A percentile compares a stretch with the other conserved stretches of the same genome.
These are phyloP conservation scores for Aspergillus texensis DNA, from an alignment of 2,329 filamentous ascomycete species.

Conservation along the genomic window DNA sequence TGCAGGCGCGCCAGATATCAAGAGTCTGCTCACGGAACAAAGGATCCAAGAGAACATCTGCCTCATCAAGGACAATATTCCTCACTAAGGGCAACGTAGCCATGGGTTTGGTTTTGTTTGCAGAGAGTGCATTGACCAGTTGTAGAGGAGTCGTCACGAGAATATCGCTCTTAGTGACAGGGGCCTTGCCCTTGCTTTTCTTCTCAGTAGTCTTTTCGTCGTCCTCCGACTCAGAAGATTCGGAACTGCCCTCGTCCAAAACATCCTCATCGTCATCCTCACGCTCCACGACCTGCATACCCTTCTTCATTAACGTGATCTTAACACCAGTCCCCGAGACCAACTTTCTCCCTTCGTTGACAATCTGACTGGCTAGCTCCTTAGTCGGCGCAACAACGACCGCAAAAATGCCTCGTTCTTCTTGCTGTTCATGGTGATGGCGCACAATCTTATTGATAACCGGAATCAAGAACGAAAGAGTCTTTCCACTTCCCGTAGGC, in stretches of 20 bases:
- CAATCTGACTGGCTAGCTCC: slow-evolving; percentile 80
- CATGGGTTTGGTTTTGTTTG: slow-evolving; percentile 46
- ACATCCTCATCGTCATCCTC: slow-evolving; percentile 41
- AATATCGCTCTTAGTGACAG: slow-evolving; percentile 73
- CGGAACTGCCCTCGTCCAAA: slow-evolving; percentile 43
- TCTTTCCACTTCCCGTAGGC: slow-evolving; percentile 96
- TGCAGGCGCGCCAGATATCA: slow-evolving; percentile 79
- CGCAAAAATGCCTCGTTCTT: slow-evolving; percentile 64
- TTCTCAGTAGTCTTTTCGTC: slow-evolving; percentile 28
- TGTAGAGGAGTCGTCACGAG: slow-evolving; percentile 79
- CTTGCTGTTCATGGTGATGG: slow-evolving; percentile 51
- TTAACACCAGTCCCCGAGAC: slow-evolving; percentile 75
- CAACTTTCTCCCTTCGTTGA: slow-evolving; percentile 80
- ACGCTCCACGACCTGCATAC: slow-evolving; percentile 68
- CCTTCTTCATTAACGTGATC: slow-evolving; percentile 81
- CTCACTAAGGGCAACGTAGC: slow-evolving; percentile 66
- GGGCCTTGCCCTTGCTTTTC: slow-evolving; percentile 39
- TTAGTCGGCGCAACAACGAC: slow-evolving; percentile 78
- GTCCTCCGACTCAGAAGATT: slow-evolving; percentile 43
- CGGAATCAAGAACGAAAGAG: slow-evolving; percentile 87
- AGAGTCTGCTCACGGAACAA: slow-evolving; percentile 89
- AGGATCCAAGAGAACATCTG: slow-evolving; percentile 88
- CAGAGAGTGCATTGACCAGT: slow-evolving; percentile 72
- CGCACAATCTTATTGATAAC: slow-evolving; percentile 75
- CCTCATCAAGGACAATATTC: slow-evolving; percentile 85